phyloP scores from a whole-genome alignment of 2,329 filamentous ascomycete genomes.

The Xylariaceae sp. region DNA sequence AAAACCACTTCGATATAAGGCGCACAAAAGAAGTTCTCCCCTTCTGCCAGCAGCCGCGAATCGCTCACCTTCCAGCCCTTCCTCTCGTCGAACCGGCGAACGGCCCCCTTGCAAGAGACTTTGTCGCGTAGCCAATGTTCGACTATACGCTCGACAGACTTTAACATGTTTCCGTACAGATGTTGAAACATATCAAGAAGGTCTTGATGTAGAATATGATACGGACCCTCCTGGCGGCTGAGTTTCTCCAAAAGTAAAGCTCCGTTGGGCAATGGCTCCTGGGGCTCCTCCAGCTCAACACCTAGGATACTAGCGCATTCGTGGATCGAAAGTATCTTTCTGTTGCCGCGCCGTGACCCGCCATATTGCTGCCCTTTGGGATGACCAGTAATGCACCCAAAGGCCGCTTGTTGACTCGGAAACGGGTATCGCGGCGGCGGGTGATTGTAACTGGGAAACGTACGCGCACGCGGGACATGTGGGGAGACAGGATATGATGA shows the following conservation, averaged over 20 bases:
- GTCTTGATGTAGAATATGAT: slow-evolving; percentile 7
- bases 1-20: slow-evolving; percentile 16
- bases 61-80: slow-evolving; percentile 15
- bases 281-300: slow-evolving; percentile 11
- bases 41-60: slow-evolving; percentile 7
- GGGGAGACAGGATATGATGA: slow-evolving; percentile 1
- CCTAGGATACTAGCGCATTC: slow-evolving; percentile 9
- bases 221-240: slow-evolving; percentile 8
- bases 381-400: background rate
- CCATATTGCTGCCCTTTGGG: background rate
- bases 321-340: background rate
- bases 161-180: slow-evolving; percentile 15
- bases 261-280: slow-evolving; percentile 5
- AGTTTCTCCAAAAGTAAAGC: slow-evolving; percentile 9
- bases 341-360: slow-evolving; percentile 8
- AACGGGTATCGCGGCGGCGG: background rate
- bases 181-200: slow-evolving; percentile 18
- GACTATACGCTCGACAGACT: slow-evolving; percentile 7
- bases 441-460: background rate
- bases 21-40: slow-evolving; percentile 18
- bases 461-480: background rate
- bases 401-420: background rate
- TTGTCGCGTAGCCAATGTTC: slow-evolving; percentile 9
- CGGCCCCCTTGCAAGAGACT: slow-evolving; percentile 11
- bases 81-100: slow-evolving; percentile 15